phyloP scores from a whole-genome alignment of 2,329 filamentous ascomycete genomes.

The Beauveria caledonica region DNA sequence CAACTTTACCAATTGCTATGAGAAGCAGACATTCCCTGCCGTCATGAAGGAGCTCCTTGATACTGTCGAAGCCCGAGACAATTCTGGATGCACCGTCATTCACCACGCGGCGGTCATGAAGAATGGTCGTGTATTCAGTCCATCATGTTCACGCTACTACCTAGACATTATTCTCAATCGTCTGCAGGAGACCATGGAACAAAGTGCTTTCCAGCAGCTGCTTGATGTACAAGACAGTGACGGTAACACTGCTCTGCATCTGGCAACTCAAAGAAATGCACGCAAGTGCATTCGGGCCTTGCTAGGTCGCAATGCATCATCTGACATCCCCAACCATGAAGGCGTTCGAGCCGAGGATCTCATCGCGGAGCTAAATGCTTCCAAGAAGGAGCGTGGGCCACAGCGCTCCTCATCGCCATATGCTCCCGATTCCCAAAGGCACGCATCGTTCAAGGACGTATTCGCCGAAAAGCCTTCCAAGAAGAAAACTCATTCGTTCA shows the following conservation, averaged over 20 bases:
- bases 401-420: slow-evolving; percentile 70
- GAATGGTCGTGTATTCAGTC: slow-evolving; percentile 70
- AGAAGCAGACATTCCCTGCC: slow-evolving; percentile 81
- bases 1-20: slow-evolving; percentile 93
- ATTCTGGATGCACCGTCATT: slow-evolving; percentile 78
- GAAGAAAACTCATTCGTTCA: slow-evolving; percentile 36
- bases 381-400: slow-evolving; percentile 56
- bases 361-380: slow-evolving; percentile 66
- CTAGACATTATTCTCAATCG: slow-evolving; percentile 85
- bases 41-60: slow-evolving; percentile 77
- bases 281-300: slow-evolving; percentile 81
- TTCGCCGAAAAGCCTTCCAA: slow-evolving; percentile 33
- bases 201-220: slow-evolving; percentile 66
- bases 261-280: slow-evolving; percentile 72
- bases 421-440: slow-evolving; percentile 53
- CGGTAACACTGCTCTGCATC: slow-evolving; percentile 76
- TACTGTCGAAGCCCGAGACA: slow-evolving; percentile 73
- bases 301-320: slow-evolving; percentile 70
- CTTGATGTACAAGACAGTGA: slow-evolving; percentile 77
- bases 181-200: slow-evolving; percentile 68
- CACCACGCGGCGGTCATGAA: slow-evolving; percentile 91
- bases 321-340: slow-evolving; percentile 73
- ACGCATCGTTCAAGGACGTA: slow-evolving; percentile 44
- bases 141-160: slow-evolving; percentile 86
- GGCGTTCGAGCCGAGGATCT: slow-evolving; percentile 80